These are phyloP conservation scores for Sporothrix variecibatus DNA, from an alignment of 2,329 filamentous ascomycete species.

Conservation along the genomic window DNA sequence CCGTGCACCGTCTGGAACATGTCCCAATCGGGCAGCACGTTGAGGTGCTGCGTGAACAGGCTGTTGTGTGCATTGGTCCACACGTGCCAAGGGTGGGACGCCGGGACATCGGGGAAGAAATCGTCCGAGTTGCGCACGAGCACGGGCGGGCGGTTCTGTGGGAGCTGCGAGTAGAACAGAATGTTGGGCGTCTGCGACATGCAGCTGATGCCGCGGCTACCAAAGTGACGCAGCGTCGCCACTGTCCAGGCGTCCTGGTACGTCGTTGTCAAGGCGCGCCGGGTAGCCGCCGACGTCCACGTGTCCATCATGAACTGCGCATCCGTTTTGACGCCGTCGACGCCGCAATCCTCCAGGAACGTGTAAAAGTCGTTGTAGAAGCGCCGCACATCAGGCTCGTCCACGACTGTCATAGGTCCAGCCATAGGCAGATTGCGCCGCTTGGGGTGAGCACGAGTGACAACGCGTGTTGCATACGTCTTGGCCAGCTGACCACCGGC, in stretches of 20 bases:
- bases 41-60: conserved; percentile 79
- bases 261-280: conserved; percentile 68
- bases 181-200: conserved; percentile 91
- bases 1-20: conserved; percentile 67
- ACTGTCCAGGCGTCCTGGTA: conserved; percentile 89
- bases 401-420: conserved; percentile 71
- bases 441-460: conserved; percentile 52
- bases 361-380: conserved; percentile 92
- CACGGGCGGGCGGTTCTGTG: conserved; percentile 70
- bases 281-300: conserved; percentile 65
- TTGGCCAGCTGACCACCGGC: conserved; percentile 72
- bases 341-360: conserved; percentile 71
- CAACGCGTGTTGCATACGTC: conserved; percentile 72
- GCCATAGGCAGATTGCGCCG: conserved; percentile 54
- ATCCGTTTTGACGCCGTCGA: conserved; percentile 91
- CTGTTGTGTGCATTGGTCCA: conserved; percentile 92
- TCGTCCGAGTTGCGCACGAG: conserved; percentile 85
- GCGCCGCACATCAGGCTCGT: conserved; percentile 68
- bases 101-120: conserved; percentile 81
- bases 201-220: conserved; percentile 79
- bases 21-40: conserved; percentile 81
- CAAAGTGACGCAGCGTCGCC: conserved; percentile 75
- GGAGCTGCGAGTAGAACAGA: conserved; percentile 81
- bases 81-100: conserved; percentile 90
- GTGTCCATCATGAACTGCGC: conserved; percentile 87